Conservation (phyloP, 1,139 yeast species). For the Nakaseomyces delphensis region DNA sequence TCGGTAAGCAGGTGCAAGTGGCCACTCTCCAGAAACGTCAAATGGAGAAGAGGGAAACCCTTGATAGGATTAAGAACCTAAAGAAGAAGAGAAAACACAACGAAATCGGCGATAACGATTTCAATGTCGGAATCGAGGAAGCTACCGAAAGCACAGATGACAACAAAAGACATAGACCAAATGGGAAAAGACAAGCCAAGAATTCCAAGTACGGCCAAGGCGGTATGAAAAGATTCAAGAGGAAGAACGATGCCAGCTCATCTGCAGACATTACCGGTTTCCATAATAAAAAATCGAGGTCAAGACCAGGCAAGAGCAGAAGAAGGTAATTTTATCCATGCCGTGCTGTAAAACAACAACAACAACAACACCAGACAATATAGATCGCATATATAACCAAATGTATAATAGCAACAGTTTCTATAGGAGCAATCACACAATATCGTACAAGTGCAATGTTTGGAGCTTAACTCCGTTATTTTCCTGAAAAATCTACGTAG, state of each 20-base stretch:
- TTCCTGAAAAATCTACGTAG: no score
- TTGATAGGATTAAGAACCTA: constrained; percentile 81
- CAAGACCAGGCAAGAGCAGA: constrained; percentile 74
- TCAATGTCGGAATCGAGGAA: constrained; percentile 82
- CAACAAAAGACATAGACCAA: constrained; percentile 39
- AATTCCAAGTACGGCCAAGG: constrained; percentile 63
- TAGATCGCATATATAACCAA: no score
- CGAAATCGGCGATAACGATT: constrained; percentile 47
- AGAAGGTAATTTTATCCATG: no score
- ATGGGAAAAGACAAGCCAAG: constrained; percentile 58
- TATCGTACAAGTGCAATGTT: no score
- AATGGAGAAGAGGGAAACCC: constrained; percentile 82
- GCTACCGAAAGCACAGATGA: constrained; percentile 33
- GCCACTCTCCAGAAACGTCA: constrained; percentile 92
- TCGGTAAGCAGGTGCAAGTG: constrained; percentile 94
- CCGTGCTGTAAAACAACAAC: no score
- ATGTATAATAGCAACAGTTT: no score
- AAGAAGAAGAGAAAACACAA: constrained; percentile 78
- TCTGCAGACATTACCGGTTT: constrained; percentile 64
- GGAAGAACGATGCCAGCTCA: constrained; percentile 67
- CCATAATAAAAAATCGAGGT: constrained; percentile 46
- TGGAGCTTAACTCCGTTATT: no score
- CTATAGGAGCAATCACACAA: no score
- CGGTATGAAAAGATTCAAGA: constrained; percentile 66
- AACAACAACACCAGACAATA: no score